Percentiles rank a stretch among this genome's conserved stretches.
These are phyloP conservation scores for Claviceps humidiphila DNA, from an alignment of 2,329 filamentous ascomycete species.

Conservation along the genomic window DNA sequence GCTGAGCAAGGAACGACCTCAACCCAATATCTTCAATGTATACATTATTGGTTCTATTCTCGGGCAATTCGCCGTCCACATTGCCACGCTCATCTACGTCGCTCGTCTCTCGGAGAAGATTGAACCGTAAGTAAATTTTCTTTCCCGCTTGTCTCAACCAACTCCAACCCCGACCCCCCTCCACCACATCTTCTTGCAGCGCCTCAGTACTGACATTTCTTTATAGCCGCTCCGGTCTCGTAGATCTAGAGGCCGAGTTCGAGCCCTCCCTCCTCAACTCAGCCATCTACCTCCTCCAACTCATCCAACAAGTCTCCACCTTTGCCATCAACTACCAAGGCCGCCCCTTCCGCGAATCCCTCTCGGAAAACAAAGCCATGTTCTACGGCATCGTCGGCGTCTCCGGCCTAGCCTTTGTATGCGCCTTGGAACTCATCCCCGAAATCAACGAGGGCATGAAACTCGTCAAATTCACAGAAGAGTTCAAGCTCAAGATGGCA, in stretches of 20 bases:
- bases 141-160: neutral
- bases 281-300: constrained; percentile 89
- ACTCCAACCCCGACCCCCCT: neutral
- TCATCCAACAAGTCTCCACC: constrained; percentile 97
- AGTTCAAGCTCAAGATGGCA: constrained; percentile 84
- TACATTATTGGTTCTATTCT: constrained; percentile 98
- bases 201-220: constrained; percentile 13
- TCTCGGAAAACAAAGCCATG: constrained; percentile 94
- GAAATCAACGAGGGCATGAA: constrained; percentile 90
- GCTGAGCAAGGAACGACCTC: constrained; percentile 89
- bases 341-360: constrained; percentile 89
- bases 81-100: constrained; percentile 86
- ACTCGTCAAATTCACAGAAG: constrained; percentile 74
- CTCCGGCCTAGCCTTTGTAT: constrained; percentile 80
- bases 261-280: constrained; percentile 87
- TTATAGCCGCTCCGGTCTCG: constrained; percentile 36
- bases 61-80: constrained; percentile 93
- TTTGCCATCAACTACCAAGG: constrained; percentile 99
- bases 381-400: constrained; percentile 92
- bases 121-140: constrained; percentile 55
- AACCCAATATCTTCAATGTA: constrained; percentile 97
- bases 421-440: constrained; percentile 87
- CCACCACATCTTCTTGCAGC: neutral
- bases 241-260: constrained; percentile 94
- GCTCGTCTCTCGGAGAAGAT: constrained; percentile 75